Evolutionary conservation across 305 asterid genomes (phyloP).

Genomic region (Plantago rigida): DNA sequence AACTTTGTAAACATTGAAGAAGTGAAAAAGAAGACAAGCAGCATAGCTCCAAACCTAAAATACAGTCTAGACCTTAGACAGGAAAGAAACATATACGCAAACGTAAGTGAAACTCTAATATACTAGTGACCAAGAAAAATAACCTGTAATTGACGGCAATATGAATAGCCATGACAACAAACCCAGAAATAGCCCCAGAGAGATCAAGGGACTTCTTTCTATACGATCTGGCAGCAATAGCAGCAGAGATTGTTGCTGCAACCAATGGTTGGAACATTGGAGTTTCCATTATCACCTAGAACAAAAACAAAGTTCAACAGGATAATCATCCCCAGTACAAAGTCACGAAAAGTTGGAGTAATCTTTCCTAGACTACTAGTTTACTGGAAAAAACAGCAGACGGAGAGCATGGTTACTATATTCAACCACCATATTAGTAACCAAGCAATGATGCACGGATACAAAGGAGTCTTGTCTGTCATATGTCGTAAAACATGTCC

Average conservation of each 20-base stretch:
- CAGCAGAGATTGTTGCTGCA: slow-evolving; percentile 47
- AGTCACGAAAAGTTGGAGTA: neutral
- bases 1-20: slow-evolving; percentile 52
- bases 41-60: too few relatives aligned
- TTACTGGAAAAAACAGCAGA: too few relatives aligned
- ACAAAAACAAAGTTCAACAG: slow-evolving; percentile 14
- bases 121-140: neutral
- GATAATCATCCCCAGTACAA: neutral
- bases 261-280: slow-evolving; percentile 38
- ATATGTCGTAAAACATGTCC: too few relatives aligned
- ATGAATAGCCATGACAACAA: slow-evolving; percentile 61
- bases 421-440: too few relatives aligned
- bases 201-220: slow-evolving; percentile 67
- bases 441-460: too few relatives aligned
- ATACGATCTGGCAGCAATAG: slow-evolving; percentile 52
- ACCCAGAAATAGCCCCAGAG: slow-evolving; percentile 72
- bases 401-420: too few relatives aligned
- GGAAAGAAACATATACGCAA: neutral
- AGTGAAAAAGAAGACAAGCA: too few relatives aligned
- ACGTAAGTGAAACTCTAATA: slow-evolving; percentile 1
- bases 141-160: slow-evolving; percentile 63
- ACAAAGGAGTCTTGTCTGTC: too few relatives aligned
- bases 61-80: too few relatives aligned
- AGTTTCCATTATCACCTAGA: slow-evolving; percentile 27
- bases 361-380: neutral